Evolutionary conservation across 2,329 filamentous ascomycete species (phyloP).

Genomic region (Catunica adiposa): DNA sequence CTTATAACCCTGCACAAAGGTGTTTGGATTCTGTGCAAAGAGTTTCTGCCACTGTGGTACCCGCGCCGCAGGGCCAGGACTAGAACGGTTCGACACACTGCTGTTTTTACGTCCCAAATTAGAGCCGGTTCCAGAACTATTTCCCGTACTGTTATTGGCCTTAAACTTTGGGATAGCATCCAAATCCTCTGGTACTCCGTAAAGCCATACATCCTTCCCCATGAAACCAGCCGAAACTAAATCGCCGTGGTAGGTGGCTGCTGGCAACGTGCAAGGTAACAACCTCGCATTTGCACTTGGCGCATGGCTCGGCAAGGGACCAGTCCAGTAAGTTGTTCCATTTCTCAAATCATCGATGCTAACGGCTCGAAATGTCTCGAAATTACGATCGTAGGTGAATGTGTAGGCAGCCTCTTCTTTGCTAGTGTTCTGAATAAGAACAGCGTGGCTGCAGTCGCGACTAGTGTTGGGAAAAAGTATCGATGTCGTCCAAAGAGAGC

Average conservation of each 20-base stretch:
- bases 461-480: constrained; percentile 73
- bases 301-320: constrained; percentile 30
- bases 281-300: constrained; percentile 42
- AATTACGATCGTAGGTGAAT: constrained; percentile 60
- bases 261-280: constrained; percentile 51
- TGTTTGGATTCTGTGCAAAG: constrained; percentile 52
- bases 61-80: constrained; percentile 18
- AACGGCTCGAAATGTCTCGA: constrained; percentile 64
- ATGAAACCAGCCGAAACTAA: constrained; percentile 59
- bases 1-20: constrained; percentile 50
- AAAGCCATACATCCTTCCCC: constrained; percentile 58
- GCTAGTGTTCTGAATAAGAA: constrained; percentile 45
- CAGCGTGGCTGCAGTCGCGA: constrained; percentile 60
- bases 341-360: constrained; percentile 58
- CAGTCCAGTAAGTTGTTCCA: constrained; percentile 65
- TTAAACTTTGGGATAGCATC: constrained; percentile 38
- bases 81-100: constrained; percentile 17
- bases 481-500: constrained; percentile 69
- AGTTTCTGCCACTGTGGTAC: constrained; percentile 53
- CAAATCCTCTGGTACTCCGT: constrained; percentile 58
- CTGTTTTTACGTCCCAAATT: constrained; percentile 23
- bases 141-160: constrained; percentile 16
- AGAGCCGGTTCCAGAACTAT: constrained; percentile 17
- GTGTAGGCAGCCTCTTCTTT: constrained; percentile 56
- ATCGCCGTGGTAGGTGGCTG: constrained; percentile 52